Percentiles rank a stretch among this genome's conserved stretches.
Conservation (phyloP, 495 filamentous ascomycete species). For the Ascodesmis nigricans region DNA sequence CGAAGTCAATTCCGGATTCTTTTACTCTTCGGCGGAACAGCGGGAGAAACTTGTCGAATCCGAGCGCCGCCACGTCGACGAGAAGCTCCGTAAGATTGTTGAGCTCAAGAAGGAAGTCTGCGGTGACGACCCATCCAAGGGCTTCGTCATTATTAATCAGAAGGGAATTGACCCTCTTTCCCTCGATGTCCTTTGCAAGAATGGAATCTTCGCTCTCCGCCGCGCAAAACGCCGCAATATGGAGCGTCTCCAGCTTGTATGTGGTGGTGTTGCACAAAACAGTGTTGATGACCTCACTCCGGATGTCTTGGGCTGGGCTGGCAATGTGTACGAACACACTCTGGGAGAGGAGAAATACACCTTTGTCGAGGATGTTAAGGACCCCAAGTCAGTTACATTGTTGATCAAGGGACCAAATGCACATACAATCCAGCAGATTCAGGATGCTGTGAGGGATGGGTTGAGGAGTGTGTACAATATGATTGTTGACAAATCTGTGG, state of each 20-base stretch:
- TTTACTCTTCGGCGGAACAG: slow-evolving; percentile 92
- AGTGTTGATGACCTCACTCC: slow-evolving; percentile 82
- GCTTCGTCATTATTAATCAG: slow-evolving; percentile 96
- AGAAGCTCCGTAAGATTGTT: slow-evolving; percentile 92
- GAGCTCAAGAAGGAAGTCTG: slow-evolving; percentile 97
- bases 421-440: slow-evolving; percentile 90
- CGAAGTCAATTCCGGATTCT: slow-evolving; percentile 97
- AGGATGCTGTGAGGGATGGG: slow-evolving; percentile 92
- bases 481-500: slow-evolving; percentile 86
- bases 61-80: slow-evolving; percentile 85
- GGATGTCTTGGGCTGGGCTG: slow-evolving; percentile 87
- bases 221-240: slow-evolving; percentile 95
- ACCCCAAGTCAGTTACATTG: slow-evolving; percentile 94
- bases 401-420: slow-evolving; percentile 94
- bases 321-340: slow-evolving; percentile 89
- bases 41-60: slow-evolving; percentile 94
- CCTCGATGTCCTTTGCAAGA: slow-evolving; percentile 88
- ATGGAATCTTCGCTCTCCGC: slow-evolving; percentile 82
- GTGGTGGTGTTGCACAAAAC: slow-evolving; percentile 78
- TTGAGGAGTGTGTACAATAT: slow-evolving; percentile 93
- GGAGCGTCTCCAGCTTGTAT: slow-evolving; percentile 89
- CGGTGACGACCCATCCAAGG: slow-evolving; percentile 80
- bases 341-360: slow-evolving; percentile 98
- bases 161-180: slow-evolving; percentile 97
- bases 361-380: slow-evolving; percentile 95